phyloP scores from a whole-genome alignment of 2,329 filamentous ascomycete genomes.

The Nothomitra cinnamomea region DNA sequence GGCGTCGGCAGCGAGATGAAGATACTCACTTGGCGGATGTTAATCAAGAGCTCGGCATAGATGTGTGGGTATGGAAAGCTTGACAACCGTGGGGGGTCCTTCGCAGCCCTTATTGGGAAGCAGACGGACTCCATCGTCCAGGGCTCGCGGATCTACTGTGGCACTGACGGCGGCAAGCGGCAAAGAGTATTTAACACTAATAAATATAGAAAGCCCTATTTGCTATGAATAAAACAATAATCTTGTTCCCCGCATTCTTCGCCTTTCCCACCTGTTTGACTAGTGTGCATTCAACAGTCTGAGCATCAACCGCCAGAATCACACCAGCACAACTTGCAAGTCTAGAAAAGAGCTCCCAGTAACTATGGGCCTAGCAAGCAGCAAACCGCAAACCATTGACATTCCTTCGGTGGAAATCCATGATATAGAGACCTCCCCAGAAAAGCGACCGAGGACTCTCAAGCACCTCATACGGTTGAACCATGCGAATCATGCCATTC shows the following conservation, averaged over 20 bases:
- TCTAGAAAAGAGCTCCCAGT: background rate
- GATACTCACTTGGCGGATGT: conserved; percentile 47
- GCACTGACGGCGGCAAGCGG: too few relatives aligned
- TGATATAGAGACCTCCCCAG: conserved; percentile 61
- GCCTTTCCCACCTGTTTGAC: too few relatives aligned
- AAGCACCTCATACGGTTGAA: conserved; percentile 87
- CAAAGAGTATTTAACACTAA: too few relatives aligned
- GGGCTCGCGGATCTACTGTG: too few relatives aligned
- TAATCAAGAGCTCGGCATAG: conserved; percentile 48
- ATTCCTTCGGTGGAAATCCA: conserved; percentile 56
- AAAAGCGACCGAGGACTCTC: conserved; percentile 64
- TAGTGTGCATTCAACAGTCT: too few relatives aligned
- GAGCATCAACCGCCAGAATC: background rate
- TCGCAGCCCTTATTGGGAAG: background rate
- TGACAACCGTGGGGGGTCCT: too few relatives aligned
- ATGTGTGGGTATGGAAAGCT: conserved; percentile 25
- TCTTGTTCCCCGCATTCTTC: too few relatives aligned
- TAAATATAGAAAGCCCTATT: too few relatives aligned
- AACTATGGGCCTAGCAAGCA: conserved; percentile 3
- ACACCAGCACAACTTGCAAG: background rate
- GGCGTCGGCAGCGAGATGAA: conserved; percentile 32
- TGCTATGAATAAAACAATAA: too few relatives aligned
- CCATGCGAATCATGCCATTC: conserved; percentile 73
- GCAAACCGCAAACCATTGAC: conserved; percentile 12
- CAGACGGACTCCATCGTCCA: background rate